Conservation (phyloP, 208 protist genomes). For the Acanthamoeba castellanii region DNA sequence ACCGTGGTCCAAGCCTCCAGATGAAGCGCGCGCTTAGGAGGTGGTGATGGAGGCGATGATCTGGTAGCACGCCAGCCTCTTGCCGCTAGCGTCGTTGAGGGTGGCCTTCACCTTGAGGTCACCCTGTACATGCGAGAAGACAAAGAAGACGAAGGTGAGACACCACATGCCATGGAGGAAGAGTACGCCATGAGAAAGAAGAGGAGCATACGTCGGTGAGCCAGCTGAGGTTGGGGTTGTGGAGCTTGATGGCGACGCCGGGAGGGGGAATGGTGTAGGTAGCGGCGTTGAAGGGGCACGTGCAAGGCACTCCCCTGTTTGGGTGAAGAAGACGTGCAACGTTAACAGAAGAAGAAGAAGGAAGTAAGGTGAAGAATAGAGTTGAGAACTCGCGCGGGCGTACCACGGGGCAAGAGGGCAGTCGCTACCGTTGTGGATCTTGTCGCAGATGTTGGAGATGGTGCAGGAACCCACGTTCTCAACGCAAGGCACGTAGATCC, state of each 20-base stretch:
- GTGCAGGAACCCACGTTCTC: slow-evolving; percentile 23
- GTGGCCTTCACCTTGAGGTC: slow-evolving; percentile 68
- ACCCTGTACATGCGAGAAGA: not conserved
- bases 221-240: slow-evolving; percentile 71
- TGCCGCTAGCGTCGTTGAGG: slow-evolving; percentile 38
- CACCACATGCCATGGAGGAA: not conserved
- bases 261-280: slow-evolving; percentile 58
- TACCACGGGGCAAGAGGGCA: slow-evolving; percentile 59
- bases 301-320: slow-evolving; percentile 62
- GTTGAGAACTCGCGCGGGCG: not conserved
- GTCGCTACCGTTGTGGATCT: not conserved
- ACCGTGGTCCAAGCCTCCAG: not conserved
- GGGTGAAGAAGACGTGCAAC: not conserved
- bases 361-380: no score
- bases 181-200: not conserved
- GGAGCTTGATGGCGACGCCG: slow-evolving; percentile 34
- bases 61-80: slow-evolving; percentile 52
- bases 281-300: slow-evolving; percentile 70
- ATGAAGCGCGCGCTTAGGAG: not conserved
- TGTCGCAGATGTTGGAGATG: slow-evolving; percentile 42
- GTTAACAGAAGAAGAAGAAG: not conserved
- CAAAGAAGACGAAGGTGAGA: not conserved
- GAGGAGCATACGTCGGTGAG: slow-evolving; percentile 52
- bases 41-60: slow-evolving; percentile 70
- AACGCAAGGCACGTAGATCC: slow-evolving; percentile 65